These are phyloP conservation scores for Claviceps paspali DNA, from an alignment of 2,329 filamentous ascomycete species.

Conservation along the genomic window DNA sequence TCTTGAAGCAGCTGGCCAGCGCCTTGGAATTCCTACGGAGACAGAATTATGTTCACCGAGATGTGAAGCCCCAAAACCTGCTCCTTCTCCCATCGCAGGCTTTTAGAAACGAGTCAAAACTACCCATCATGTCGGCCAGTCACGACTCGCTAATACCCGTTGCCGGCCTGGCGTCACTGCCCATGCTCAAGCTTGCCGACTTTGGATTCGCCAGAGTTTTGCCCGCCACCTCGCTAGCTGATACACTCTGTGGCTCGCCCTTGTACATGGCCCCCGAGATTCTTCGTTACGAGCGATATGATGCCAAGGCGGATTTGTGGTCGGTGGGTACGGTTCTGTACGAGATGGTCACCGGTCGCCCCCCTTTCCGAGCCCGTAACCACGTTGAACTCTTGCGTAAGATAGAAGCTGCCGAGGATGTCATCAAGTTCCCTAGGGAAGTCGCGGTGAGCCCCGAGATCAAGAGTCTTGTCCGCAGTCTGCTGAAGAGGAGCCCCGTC, in stretches of 20 bases:
- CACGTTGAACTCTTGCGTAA: constrained; percentile 86
- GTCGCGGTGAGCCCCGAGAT: constrained; percentile 57
- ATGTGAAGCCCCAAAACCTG: constrained; percentile 95
- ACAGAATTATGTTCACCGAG: constrained; percentile 82
- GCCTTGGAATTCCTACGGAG: constrained; percentile 77
- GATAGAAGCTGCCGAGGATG: constrained; percentile 79
- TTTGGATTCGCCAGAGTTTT: constrained; percentile 95
- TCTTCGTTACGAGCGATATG: constrained; percentile 90
- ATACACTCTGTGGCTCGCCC: constrained; percentile 91
- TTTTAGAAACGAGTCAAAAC: constrained; percentile 40
- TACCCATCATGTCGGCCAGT: constrained; percentile 59
- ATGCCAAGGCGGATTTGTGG: constrained; percentile 94
- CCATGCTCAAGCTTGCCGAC: constrained; percentile 95
- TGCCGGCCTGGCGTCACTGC: constrained; percentile 67
- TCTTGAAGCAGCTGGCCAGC: constrained; percentile 85
- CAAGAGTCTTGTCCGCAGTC: constrained; percentile 62
- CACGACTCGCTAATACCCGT: constrained; percentile 68
- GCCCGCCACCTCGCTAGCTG: constrained; percentile 78
- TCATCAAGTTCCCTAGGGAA: constrained; percentile 68
- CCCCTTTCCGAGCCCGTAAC: constrained; percentile 83
- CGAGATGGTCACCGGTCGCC: constrained; percentile 84
- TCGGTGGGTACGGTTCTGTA: constrained; percentile 91
- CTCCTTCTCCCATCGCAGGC: constrained; percentile 70
- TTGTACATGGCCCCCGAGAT: constrained; percentile 99
- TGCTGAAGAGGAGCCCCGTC: constrained; percentile 74